Conservation (phyloP, 345 rosid species). For the Cardamine chenopodiifolia region DNA sequence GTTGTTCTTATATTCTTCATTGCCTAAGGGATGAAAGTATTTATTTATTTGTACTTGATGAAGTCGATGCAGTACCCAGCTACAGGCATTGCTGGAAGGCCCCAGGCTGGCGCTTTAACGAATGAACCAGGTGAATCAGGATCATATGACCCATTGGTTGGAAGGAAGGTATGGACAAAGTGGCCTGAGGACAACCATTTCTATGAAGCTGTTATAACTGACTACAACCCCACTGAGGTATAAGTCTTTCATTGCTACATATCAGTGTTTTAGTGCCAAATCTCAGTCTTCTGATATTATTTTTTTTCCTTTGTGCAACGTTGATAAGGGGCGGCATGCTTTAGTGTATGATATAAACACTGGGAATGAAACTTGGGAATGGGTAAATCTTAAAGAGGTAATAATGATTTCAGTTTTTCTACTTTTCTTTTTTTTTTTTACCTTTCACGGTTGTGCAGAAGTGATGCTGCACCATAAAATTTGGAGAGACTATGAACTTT, state of each 20-base stretch:
- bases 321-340: conserved; percentile 81
- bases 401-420: conserved; percentile 10
- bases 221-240: conserved; percentile 73
- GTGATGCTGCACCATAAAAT: conserved; percentile 1
- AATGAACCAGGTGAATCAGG: conserved; percentile 71
- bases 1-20: conserved; percentile 11
- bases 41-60: conserved; percentile 47
- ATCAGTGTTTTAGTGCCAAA: conserved; percentile 18
- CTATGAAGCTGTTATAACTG: conserved; percentile 87
- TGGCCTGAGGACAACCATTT: conserved; percentile 96
- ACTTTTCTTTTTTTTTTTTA: neutral
- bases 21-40: conserved; percentile 33
- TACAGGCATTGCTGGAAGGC: conserved; percentile 66
- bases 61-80: conserved; percentile 73
- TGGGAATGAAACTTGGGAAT: conserved; percentile 83
- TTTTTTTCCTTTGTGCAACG: conserved; percentile 15
- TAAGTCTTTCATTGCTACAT: conserved; percentile 31
- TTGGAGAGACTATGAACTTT: neutral
- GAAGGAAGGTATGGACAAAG: conserved; percentile 92
- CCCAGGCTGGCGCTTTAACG: conserved; percentile 59
- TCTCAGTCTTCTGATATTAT: conserved; percentile 31
- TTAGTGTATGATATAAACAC: conserved; percentile 89
- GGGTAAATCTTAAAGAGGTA: conserved; percentile 99
- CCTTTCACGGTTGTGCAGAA: conserved; percentile 20
- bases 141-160: conserved; percentile 68